Evolutionary conservation across 805 yeast genomes (phyloP).

Genomic region (Lipomyces spencermartinsiae): DNA sequence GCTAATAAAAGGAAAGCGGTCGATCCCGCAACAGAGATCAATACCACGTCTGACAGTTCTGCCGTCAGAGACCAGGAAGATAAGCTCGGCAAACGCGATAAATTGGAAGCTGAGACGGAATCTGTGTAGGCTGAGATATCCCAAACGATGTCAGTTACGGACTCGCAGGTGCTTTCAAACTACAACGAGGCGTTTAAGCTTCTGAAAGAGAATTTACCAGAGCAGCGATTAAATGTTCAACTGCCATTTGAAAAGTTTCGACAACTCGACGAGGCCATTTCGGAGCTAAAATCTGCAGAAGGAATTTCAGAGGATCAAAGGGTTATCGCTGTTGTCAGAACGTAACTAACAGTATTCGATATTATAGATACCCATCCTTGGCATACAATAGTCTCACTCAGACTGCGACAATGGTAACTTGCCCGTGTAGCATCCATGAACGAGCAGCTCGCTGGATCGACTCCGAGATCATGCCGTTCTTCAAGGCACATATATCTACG

Average conservation of each 20-base stretch:
- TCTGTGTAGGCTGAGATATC: neutral
- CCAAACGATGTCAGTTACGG: neutral
- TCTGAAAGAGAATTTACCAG: neutral
- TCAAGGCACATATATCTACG: neutral
- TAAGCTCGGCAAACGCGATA: neutral
- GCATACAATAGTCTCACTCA: too few species aligned
- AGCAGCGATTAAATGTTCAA: neutral
- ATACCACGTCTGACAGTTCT: too few species aligned
- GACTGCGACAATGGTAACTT: neutral
- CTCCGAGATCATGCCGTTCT: neutral
- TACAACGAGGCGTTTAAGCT: neutral
- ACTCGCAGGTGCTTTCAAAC: conserved; percentile 1
- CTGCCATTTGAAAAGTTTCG: neutral
- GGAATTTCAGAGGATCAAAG: neutral
- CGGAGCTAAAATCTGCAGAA: neutral
- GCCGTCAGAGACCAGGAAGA: conserved; percentile 2
- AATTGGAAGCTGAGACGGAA: neutral
- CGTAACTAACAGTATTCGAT: neutral
- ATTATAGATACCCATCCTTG: neutral
- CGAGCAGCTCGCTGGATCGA: neutral
- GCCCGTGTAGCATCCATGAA: neutral
- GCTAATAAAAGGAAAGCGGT: neutral
- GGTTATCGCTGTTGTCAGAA: neutral
- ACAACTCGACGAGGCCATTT: neutral
- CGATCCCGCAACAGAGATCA: neutral